Evolutionary conservation across 768 basidiomycete genomes (phyloP).

Genomic region (Phylloporus sp.): DNA sequence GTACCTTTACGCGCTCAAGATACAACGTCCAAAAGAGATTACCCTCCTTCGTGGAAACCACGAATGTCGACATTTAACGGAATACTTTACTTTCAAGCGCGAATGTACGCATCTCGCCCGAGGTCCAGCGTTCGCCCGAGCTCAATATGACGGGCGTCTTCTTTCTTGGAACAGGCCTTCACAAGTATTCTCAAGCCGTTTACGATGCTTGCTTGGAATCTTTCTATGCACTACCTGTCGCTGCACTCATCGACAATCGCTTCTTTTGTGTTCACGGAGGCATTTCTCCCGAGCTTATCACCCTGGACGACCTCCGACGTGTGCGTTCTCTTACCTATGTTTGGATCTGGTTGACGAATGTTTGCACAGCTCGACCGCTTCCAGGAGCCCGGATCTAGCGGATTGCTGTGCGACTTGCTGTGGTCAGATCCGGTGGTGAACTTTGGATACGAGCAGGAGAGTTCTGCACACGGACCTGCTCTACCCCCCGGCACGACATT

Average conservation of each 20-base stretch:
- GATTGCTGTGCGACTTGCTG: constrained; percentile 88
- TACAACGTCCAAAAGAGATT: constrained; percentile 80
- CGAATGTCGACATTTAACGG: constrained; percentile 94
- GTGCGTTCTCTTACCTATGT: constrained; percentile 43
- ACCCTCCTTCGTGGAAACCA: constrained; percentile 91
- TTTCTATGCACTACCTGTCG: constrained; percentile 85
- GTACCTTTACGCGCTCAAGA: constrained; percentile 90
- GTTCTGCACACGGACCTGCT: constrained; percentile 42
- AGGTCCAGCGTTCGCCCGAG: background rate
- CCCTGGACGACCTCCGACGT: constrained; percentile 65
- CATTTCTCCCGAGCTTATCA: constrained; percentile 79
- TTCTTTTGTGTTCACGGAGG: constrained; percentile 99
- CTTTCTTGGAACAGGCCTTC: constrained; percentile 21
- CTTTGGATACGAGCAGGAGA: constrained; percentile 78
- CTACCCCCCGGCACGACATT: constrained; percentile 57
- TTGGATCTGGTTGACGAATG: constrained; percentile 7
- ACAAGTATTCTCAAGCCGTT: constrained; percentile 39
- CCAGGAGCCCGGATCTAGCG: constrained; percentile 87
- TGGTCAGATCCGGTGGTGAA: constrained; percentile 94
- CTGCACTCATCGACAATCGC: constrained; percentile 88
- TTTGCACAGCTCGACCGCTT: constrained; percentile 78
- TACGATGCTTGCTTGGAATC: constrained; percentile 92
- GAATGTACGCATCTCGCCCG: constrained; percentile 61
- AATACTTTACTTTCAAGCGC: constrained; percentile 97
- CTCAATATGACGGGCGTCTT: constrained; percentile 7